A percentile compares a stretch with the other conserved stretches of the same genome.
Evolutionary conservation across 2,329 filamentous ascomycete species (phyloP).

Genomic region (Fusarium compactum): DNA sequence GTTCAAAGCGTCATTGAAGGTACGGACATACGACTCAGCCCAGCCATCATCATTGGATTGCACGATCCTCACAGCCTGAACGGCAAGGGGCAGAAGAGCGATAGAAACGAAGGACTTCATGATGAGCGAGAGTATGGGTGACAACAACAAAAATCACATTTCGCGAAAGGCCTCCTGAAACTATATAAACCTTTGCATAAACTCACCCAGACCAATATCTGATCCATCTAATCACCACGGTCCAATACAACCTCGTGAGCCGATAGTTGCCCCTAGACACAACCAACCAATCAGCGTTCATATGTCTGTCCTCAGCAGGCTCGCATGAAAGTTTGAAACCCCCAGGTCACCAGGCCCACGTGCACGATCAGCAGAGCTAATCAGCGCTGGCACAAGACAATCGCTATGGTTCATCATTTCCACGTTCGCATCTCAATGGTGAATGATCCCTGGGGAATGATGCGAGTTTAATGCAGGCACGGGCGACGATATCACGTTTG

Average conservation of each 20-base stretch:
- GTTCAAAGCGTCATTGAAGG: conserved; percentile 67
- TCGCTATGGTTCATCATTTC: not conserved
- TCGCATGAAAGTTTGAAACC: conserved; percentile 37
- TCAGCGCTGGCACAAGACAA: conserved; percentile 19
- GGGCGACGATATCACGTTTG: not conserved
- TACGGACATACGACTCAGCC: conserved; percentile 75
- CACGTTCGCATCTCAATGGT: conserved; percentile 39
- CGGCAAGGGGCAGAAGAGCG: conserved; percentile 45
- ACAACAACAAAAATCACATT: conserved; percentile 5
- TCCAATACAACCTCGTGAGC: conserved; percentile 36
- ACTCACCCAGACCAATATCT: conserved; percentile 38
- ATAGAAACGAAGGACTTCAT: conserved; percentile 47
- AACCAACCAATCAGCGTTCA: conserved; percentile 35
- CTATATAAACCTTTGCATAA: conserved; percentile 31
- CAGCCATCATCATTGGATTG: conserved; percentile 80
- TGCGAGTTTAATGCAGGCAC: conserved; percentile 14
- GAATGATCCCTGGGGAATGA: conserved; percentile 1
- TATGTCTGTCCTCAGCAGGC: conserved; percentile 19
- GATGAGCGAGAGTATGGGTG: not conserved
- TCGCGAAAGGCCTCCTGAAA: conserved; percentile 9
- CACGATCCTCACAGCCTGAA: conserved; percentile 64
- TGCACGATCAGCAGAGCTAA: conserved; percentile 30
- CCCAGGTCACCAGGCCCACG: conserved; percentile 38
- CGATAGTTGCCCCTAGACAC: not conserved
- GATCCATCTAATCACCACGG: conserved; percentile 33